Conservation (phyloP, 2,329 filamentous ascomycete species). For the Falciphora oryzae region DNA sequence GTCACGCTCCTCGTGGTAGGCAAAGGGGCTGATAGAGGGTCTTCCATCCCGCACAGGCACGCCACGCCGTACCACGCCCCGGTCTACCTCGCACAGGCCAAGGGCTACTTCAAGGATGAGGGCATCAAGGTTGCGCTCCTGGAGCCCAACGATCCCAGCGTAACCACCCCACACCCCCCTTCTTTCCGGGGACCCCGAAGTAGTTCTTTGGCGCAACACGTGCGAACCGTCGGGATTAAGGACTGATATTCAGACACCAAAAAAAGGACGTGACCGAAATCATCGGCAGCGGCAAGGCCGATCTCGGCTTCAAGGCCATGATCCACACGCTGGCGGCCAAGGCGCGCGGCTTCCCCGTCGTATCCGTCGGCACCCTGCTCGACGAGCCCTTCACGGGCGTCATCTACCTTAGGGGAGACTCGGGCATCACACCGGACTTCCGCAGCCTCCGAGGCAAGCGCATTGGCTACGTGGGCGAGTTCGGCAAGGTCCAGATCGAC, state of each 20-base stretch:
- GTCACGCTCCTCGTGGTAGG: too few relatives aligned
- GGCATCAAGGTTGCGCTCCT: conserved; percentile 72
- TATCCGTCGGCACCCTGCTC: conserved; percentile 67
- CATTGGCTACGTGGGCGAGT: conserved; percentile 79
- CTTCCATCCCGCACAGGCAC: conserved; percentile 65
- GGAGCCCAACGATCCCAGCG: conserved; percentile 72
- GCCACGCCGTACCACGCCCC: conserved; percentile 77
- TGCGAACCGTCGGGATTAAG: too few relatives aligned
- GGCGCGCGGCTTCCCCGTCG: conserved; percentile 66
- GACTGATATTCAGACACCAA: too few relatives aligned
- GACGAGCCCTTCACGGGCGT: conserved; percentile 82
- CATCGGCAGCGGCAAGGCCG: conserved; percentile 70
- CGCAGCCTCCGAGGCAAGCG: conserved; percentile 64
- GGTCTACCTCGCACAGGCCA: conserved; percentile 69
- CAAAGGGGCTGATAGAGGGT: too few relatives aligned
- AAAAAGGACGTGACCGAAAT: conserved; percentile 78
- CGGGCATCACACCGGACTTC: conserved; percentile 73
- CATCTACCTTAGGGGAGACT: conserved; percentile 65
- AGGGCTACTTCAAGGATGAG: conserved; percentile 69
- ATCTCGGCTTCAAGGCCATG: conserved; percentile 79
- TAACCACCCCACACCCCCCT: too few relatives aligned
- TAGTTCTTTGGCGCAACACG: too few relatives aligned
- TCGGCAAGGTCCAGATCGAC: conserved; percentile 80
- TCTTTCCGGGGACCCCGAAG: too few relatives aligned
- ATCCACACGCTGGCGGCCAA: conserved; percentile 78